These are phyloP conservation scores for Rhynchosporium secalis DNA, from an alignment of 2,329 filamentous ascomycete genomes.

Conservation along the genomic window DNA sequence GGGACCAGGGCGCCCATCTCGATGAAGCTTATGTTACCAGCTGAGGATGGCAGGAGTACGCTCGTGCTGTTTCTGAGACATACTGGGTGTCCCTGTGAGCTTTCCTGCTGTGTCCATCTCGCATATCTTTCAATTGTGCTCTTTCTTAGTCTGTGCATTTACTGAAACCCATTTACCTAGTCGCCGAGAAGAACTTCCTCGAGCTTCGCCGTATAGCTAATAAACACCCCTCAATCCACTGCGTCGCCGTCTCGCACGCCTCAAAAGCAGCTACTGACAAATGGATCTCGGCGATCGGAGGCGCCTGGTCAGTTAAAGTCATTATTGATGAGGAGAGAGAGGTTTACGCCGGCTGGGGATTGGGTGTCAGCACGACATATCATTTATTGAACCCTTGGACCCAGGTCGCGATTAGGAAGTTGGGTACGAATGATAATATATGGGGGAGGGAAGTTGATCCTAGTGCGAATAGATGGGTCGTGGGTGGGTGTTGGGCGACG, in stretches of 20 bases:
- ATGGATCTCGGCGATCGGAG: conserved; percentile 37
- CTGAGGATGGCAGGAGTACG: conserved; percentile 52
- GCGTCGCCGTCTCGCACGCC: conserved; percentile 64
- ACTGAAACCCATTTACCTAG: conserved; percentile 42
- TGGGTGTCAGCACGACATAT: conserved; percentile 62
- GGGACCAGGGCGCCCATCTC: conserved; percentile 33
- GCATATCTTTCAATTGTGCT: not conserved
- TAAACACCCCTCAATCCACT: conserved; percentile 53
- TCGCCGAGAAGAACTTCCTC: conserved; percentile 68
- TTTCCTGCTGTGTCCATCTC: not conserved
- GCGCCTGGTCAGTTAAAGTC: conserved; percentile 52
- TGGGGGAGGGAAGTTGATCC: conserved; percentile 62
- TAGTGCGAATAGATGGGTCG: conserved; percentile 69
- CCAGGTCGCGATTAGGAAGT: conserved; percentile 55
- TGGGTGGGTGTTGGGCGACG: conserved; percentile 54
- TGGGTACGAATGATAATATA: conserved; percentile 64
- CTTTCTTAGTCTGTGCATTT: not conserved
- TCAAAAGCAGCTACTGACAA: conserved; percentile 56
- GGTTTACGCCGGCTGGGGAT: conserved; percentile 65
- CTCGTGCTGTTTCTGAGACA: conserved; percentile 69
- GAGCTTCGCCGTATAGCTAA: conserved; percentile 54
- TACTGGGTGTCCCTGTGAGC: conserved; percentile 73
- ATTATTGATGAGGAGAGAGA: conserved; percentile 62
- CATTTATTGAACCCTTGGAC: conserved; percentile 61
- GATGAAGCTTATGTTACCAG: conserved; percentile 44